These are phyloP conservation scores for Rhizopus arrhizus DNA, from an alignment of 371 early-diverging fungal species.

Conservation along the genomic window DNA sequence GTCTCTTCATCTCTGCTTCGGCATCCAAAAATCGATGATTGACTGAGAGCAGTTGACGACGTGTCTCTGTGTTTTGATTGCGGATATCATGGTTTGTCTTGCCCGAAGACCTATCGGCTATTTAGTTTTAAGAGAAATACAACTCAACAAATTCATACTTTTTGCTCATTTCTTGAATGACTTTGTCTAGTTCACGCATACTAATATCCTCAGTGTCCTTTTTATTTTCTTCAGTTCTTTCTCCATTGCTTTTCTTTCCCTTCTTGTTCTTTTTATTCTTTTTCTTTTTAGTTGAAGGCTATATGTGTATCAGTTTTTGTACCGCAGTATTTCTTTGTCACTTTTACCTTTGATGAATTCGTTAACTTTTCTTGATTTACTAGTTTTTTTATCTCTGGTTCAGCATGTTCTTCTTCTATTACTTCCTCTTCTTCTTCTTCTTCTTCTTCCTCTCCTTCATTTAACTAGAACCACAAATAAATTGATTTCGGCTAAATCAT, in stretches of 20 bases:
- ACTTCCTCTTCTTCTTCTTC: constrained; percentile 42
- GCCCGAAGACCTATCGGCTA: not conserved
- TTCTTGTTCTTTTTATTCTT: constrained; percentile 60
- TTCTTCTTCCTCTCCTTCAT: constrained; percentile 43
- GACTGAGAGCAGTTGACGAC: constrained; percentile 58
- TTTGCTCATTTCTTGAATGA: constrained; percentile 56
- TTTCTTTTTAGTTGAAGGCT: constrained; percentile 27
- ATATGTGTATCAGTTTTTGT: constrained; percentile 1
- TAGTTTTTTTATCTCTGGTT: constrained; percentile 13
- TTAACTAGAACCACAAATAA: constrained; percentile 21
- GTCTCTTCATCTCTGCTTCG: constrained; percentile 84
- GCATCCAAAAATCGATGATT: constrained; percentile 77
- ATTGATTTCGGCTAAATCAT: not conserved
- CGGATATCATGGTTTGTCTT: constrained; percentile 1
- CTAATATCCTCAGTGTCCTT: constrained; percentile 43
- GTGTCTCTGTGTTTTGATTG: constrained; percentile 23
- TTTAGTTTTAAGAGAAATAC: too few relatives aligned
- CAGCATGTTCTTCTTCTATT: constrained; percentile 10
- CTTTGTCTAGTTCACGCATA: constrained; percentile 65
- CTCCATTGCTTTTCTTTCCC: constrained; percentile 45
- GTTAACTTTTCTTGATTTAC: not conserved
- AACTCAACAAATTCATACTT: constrained; percentile 35
- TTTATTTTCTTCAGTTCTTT: not conserved
- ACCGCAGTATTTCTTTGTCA: not conserved
- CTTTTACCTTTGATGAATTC: not conserved